phyloP scores from a whole-genome alignment of 2,329 filamentous ascomycete genomes.

The Harringtonia aguacate region DNA sequence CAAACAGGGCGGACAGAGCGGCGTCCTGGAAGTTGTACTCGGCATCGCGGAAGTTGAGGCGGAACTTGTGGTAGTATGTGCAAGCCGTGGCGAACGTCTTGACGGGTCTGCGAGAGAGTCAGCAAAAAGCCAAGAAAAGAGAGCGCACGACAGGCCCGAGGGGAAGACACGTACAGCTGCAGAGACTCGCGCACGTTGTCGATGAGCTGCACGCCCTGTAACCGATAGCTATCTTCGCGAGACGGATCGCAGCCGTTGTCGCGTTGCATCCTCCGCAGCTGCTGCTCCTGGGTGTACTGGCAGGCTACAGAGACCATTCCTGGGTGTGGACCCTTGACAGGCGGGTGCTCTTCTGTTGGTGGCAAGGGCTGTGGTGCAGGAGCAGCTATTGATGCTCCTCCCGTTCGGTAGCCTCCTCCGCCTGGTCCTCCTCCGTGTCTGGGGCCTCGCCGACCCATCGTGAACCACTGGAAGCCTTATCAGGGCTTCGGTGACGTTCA shows the following conservation, averaged over 20 bases:
- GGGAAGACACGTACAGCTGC: constrained; percentile 54
- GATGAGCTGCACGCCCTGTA: constrained; percentile 84
- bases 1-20: constrained; percentile 77
- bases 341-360: constrained; percentile 6
- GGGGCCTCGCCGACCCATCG: constrained; percentile 11
- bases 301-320: constrained; percentile 39
- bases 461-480: too few species aligned
- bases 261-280: constrained; percentile 61
- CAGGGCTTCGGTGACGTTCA: too few species aligned
- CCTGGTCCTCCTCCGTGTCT: constrained; percentile 4
- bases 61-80: constrained; percentile 89
- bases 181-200: constrained; percentile 72
- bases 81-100: constrained; percentile 88
- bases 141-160: constrained; percentile 2
- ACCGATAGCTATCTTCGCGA: constrained; percentile 67
- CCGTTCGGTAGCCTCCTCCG: neutral
- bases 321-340: constrained; percentile 18
- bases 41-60: constrained; percentile 70
- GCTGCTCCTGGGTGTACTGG: constrained; percentile 75
- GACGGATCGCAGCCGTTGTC: constrained; percentile 62
- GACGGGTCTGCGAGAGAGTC: constrained; percentile 55
- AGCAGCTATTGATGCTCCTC: neutral
- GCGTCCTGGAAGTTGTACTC: constrained; percentile 85
- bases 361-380: constrained; percentile 1
- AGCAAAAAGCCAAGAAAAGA: neutral